Base-by-base conservation (phyloP, 805 yeast species). In the Saturnispora serradocipensis region DNA sequence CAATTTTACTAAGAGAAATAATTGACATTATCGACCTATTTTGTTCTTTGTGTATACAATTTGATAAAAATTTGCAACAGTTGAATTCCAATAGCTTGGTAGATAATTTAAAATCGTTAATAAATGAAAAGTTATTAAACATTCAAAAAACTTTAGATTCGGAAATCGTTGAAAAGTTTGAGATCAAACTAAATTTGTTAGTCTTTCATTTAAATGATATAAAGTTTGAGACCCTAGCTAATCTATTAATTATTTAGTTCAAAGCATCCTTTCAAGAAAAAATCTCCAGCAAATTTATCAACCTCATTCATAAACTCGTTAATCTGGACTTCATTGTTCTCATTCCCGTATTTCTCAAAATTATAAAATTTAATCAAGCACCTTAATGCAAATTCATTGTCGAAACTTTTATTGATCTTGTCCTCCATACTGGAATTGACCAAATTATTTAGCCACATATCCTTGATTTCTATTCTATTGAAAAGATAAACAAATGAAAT, bases 401-500 rank as follows among this genome's bases (percentile, higher is more conserved):
- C 88, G 59, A 82, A 82, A 1, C 95, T 84, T 58, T 83, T 84
- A 51, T 79, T 80, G 52, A 87, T 71, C 56, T 88, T 90, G 18
- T 80, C 82, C 28, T 85, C 84, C 24, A 86, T 71, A 63, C 88
- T 95, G 53, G 79, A 76, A 15, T 82, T 59, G 60, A 88, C 95
- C 56, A 78, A 77, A 0, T 96, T 96, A n/a, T 82, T 82, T 28
- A 91, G 74, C 98, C 98, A 91, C 55, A 82, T 84, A 63, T 91
- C 99, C 54, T 81, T 76, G 46, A 91, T 66, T 16, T 82, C 79
- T 38, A 89, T 71, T 58, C 81, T 78, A 59, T 87, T 78, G 61
- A 88, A 82, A 27, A 93, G 64, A 60, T 86, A 91, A 2, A 91
- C 89, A 54, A 87, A 82, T 0, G 97, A 88, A 4, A 91, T 86